Evolutionary conservation across 768 basidiomycete genomes (phyloP).

Genomic region (Austroboletus eburneus): DNA sequence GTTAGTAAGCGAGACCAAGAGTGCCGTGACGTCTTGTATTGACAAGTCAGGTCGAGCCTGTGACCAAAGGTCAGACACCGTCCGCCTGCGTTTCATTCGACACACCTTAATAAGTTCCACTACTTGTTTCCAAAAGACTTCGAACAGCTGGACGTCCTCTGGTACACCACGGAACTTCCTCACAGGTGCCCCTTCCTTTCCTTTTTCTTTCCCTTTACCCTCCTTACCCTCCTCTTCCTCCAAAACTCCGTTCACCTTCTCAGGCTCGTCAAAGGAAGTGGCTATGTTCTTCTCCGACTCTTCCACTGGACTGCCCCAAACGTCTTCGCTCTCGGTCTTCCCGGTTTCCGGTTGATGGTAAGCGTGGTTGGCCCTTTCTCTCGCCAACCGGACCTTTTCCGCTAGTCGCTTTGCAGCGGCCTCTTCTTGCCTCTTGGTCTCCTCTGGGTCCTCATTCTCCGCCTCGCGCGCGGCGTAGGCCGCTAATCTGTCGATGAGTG

Average conservation of each 20-base stretch:
- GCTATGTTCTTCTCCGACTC: slow-evolving; percentile 19
- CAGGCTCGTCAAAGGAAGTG: neutral
- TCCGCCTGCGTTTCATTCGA: neutral
- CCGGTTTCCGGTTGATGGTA: slow-evolving; percentile 33
- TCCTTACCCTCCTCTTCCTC: too few relatives aligned
- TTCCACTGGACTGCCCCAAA: slow-evolving; percentile 22
- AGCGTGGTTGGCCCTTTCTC: slow-evolving; percentile 53
- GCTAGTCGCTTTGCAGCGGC: slow-evolving; percentile 85
- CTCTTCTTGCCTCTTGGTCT: slow-evolving; percentile 90
- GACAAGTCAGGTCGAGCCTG: slow-evolving; percentile 96
- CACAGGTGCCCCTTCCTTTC: slow-evolving; percentile 51
- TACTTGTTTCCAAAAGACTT: slow-evolving; percentile 98
- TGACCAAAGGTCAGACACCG: slow-evolving; percentile 1
- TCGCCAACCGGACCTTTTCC: slow-evolving; percentile 77
- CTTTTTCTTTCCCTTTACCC: slow-evolving; percentile 51
- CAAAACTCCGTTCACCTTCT: slow-evolving; percentile 17
- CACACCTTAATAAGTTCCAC: slow-evolving; percentile 94
- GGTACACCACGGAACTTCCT: slow-evolving; percentile 94
- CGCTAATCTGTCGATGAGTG: slow-evolving; percentile 92
- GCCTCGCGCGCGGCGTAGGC: slow-evolving; percentile 96
- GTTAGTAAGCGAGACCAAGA: slow-evolving; percentile 93
- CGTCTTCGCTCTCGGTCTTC: slow-evolving; percentile 21
- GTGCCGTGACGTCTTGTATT: slow-evolving; percentile 95
- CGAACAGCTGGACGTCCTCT: slow-evolving; percentile 91
- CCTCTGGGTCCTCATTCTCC: slow-evolving; percentile 93